phyloP scores from a whole-genome alignment of 2,329 filamentous ascomycete genomes.

The Scytalidium sp. region DNA sequence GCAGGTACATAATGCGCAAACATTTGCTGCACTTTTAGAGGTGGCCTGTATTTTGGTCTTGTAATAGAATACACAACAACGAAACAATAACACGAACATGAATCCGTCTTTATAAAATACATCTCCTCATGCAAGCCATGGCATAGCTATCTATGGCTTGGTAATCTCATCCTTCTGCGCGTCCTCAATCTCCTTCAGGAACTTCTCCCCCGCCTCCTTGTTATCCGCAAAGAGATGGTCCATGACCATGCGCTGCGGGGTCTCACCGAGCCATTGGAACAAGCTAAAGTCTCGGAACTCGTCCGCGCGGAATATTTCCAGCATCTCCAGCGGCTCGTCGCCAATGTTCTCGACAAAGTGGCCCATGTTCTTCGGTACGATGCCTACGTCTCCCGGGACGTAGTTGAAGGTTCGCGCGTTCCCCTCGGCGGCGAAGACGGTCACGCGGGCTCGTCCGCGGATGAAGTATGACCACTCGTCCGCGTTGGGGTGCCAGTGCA shows the following conservation, averaged over 20 bases:
- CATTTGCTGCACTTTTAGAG: too few relatives aligned
- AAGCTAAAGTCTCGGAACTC: constrained; percentile 71
- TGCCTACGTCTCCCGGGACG: constrained; percentile 69
- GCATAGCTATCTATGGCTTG: too few relatives aligned
- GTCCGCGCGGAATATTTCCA: constrained; percentile 72
- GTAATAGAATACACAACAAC: too few relatives aligned
- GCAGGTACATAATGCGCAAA: too few relatives aligned
- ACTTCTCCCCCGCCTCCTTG: constrained; percentile 57
- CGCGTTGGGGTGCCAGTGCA: constrained; percentile 79
- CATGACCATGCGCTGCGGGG: constrained; percentile 61
- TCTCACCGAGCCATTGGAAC: constrained; percentile 75
- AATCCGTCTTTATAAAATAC: too few relatives aligned
- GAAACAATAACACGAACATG: too few relatives aligned
- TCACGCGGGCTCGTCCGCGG: constrained; percentile 66
- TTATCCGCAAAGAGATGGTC: constrained; percentile 66
- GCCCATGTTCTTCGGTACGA: constrained; percentile 74
- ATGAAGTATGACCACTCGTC: constrained; percentile 85
- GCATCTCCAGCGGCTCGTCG: constrained; percentile 71
- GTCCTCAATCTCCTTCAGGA: constrained; percentile 58
- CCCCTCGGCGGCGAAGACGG: constrained; percentile 68
- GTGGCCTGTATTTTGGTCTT: too few relatives aligned
- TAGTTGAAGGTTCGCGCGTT: constrained; percentile 75
- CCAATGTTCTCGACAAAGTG: constrained; percentile 82
- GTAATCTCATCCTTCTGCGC: constrained; percentile 57
- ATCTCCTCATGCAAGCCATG: too few relatives aligned